phyloP scores from a whole-genome alignment of 805 yeast genomes.

The Ogataea degrootiae region DNA sequence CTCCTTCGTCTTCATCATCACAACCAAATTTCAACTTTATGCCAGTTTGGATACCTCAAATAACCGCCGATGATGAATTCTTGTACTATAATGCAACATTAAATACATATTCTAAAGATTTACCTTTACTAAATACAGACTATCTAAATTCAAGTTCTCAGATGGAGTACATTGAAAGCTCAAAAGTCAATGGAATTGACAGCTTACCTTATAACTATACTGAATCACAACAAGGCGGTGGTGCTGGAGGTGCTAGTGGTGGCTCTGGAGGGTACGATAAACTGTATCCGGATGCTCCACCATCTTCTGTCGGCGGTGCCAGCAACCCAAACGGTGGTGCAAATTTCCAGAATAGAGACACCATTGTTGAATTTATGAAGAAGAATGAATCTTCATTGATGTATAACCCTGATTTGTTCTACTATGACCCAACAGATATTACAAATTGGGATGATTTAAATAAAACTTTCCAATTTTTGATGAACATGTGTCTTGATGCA shows the following conservation, averaged over 20 bases:
- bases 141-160: slow-evolving; percentile 30
- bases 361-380: slow-evolving; percentile 6
- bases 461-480: slow-evolving; percentile 41
- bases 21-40: slow-evolving; percentile 27
- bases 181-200: slow-evolving; percentile 20
- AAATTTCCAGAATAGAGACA: slow-evolving; percentile 8
- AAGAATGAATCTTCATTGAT: slow-evolving; percentile 15
- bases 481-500: slow-evolving; percentile 46
- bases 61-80: slow-evolving; percentile 50
- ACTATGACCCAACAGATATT: slow-evolving; percentile 55
- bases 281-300: not conserved
- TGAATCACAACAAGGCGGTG: slow-evolving; percentile 4
- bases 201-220: slow-evolving; percentile 14
- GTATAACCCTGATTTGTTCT: slow-evolving; percentile 41
- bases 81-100: slow-evolving; percentile 58
- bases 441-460: slow-evolving; percentile 54
- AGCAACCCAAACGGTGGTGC: slow-evolving; percentile 8
- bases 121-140: slow-evolving; percentile 46
- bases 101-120: slow-evolving; percentile 51
- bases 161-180: slow-evolving; percentile 27
- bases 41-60: slow-evolving; percentile 59
- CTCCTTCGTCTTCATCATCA: slow-evolving; percentile 14
- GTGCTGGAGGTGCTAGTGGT: not conserved
- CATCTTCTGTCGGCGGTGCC: not conserved
- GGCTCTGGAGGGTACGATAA: not conserved